Conservation (phyloP, 2,329 filamentous ascomycete species). For the Fusarium euwallaceae region DNA sequence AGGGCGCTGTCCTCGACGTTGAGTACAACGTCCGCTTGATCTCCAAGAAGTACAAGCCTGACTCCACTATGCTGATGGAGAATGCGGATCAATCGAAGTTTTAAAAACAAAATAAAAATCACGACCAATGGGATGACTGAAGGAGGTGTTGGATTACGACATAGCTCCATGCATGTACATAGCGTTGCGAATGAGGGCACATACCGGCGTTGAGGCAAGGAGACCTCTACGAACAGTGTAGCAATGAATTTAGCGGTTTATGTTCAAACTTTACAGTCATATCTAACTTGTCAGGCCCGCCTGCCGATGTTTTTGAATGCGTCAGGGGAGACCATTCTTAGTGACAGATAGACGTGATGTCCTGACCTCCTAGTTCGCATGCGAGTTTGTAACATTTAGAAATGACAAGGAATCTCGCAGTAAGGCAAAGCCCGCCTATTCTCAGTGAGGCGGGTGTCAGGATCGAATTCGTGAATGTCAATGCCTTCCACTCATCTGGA, state of each 20-base stretch:
- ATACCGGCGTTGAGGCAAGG: not conserved
- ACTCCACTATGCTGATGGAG: conserved; percentile 46
- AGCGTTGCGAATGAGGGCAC: not conserved
- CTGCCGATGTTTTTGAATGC: not conserved
- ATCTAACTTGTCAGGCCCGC: not conserved
- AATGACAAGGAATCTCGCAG: not conserved
- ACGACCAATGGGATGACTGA: not conserved
- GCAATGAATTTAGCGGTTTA: conserved; percentile 3
- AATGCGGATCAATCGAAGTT: conserved; percentile 47
- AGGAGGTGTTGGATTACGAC: not conserved
- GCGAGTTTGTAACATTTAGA: not conserved
- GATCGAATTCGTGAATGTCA: not conserved
- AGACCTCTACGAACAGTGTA: not conserved
- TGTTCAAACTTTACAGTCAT: not conserved
- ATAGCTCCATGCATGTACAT: not conserved
- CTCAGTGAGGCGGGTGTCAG: not conserved
- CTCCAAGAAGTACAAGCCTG: conserved; percentile 60
- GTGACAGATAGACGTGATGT: not conserved
- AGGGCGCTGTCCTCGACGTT: conserved; percentile 53
- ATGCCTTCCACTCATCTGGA: not conserved
- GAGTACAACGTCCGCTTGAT: conserved; percentile 60
- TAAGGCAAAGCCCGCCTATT: not conserved
- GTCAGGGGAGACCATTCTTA: not conserved
- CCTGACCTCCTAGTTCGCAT: not conserved
- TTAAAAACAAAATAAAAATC: conserved; percentile 10